Conservation (phyloP, 768 basidiomycete species). For the Gelatoporia subvermispora region DNA sequence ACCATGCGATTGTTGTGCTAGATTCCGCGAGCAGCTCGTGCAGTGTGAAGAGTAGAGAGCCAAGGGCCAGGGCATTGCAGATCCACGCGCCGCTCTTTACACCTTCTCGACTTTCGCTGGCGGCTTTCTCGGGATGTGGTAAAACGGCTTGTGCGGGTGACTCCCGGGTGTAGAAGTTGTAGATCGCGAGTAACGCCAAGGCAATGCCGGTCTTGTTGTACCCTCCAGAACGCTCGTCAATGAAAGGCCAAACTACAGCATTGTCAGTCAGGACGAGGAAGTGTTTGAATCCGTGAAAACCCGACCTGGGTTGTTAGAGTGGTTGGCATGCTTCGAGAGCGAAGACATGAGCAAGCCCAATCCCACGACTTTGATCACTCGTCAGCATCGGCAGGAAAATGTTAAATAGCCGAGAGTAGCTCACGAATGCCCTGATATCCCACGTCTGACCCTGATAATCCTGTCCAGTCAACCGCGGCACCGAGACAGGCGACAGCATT, state of each 20-base stretch:
- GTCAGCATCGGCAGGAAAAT: not conserved
- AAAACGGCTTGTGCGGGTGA: slow-evolving; percentile 9
- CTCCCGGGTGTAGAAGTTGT: slow-evolving; percentile 48
- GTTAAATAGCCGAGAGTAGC: slow-evolving; percentile 18
- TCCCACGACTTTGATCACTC: slow-evolving; percentile 45
- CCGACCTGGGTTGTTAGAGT: slow-evolving; percentile 77
- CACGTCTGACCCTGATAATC: slow-evolving; percentile 25
- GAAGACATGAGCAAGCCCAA: slow-evolving; percentile 64
- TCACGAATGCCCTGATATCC: slow-evolving; percentile 46
- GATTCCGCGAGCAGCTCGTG: slow-evolving; percentile 73
- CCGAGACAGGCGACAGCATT: slow-evolving; percentile 46
- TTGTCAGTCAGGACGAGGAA: not conserved
- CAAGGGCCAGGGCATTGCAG: slow-evolving; percentile 50
- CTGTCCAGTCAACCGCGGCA: slow-evolving; percentile 51
- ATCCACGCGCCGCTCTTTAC: slow-evolving; percentile 26
- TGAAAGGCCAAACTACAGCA: slow-evolving; percentile 69
- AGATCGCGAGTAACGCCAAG: slow-evolving; percentile 53
- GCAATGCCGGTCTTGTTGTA: slow-evolving; percentile 64
- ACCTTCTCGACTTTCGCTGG: not conserved
- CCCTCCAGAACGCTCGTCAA: slow-evolving; percentile 59
- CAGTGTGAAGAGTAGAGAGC: slow-evolving; percentile 63
- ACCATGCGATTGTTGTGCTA: slow-evolving; percentile 78
- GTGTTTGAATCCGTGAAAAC: not conserved
- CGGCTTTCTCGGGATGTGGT: not conserved
- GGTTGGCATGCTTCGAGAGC: slow-evolving; percentile 70